phyloP scores from a whole-genome alignment of 1,284 basidiomycete genomes.

The Gymnopus androsaceus region DNA sequence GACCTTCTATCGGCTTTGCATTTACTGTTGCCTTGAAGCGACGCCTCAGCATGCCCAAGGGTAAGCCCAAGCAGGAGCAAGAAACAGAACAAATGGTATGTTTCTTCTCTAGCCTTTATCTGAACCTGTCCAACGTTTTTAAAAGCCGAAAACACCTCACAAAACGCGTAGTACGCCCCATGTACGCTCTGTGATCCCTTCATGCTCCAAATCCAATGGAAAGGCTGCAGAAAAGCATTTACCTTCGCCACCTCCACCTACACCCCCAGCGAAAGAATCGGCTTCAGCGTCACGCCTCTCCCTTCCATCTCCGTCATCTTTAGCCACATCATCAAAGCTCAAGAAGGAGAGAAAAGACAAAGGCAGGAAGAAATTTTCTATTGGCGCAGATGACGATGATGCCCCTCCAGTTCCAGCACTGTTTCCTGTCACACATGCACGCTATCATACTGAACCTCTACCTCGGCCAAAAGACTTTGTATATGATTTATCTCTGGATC shows the following conservation, averaged over 20 bases:
- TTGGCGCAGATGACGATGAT: conserved; percentile 2
- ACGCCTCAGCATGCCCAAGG: conserved; percentile 2
- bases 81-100: background rate
- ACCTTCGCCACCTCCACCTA: conserved; percentile 4
- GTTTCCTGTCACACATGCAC: background rate
- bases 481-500: conserved; percentile 4
- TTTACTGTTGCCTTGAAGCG: conserved; percentile 9
- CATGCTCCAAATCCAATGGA: background rate
- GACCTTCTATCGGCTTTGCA: background rate
- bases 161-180: background rate
- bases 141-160: background rate
- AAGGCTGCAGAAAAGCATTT: background rate
- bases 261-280: conserved; percentile 2
- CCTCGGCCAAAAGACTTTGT: background rate
- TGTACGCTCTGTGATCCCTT: background rate
- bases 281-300: background rate
- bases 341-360: conserved; percentile 3
- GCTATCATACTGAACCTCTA: background rate
- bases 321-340: conserved; percentile 1
- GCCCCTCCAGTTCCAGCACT: background rate
- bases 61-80: conserved; percentile 2
- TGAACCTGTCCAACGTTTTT: background rate
- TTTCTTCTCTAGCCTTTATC: background rate
- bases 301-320: background rate
- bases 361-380: conserved; percentile 4